A percentile compares a stretch with the other conserved stretches of the same genome.
phyloP scores from a whole-genome alignment of 2,329 filamentous ascomycete species.

The Fusarium sacchari region DNA sequence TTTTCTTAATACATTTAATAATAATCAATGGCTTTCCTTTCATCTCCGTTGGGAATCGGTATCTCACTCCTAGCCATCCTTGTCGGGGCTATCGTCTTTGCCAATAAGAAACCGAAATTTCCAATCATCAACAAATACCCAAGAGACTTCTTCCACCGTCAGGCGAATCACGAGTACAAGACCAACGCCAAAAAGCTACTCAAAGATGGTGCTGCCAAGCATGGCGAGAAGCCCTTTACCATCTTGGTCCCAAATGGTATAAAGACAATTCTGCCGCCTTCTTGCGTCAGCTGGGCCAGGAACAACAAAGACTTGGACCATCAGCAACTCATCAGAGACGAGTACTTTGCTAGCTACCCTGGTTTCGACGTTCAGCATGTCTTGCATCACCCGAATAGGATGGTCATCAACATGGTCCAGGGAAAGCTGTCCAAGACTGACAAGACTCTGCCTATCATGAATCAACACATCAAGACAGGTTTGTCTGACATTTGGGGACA shows the following conservation, averaged over 20 bases:
- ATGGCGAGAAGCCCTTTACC: not conserved
- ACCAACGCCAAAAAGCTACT: not conserved
- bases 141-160: not conserved
- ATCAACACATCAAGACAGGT: not conserved
- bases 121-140: not conserved
- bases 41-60: not conserved
- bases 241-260: not conserved
- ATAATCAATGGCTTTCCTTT: not conserved
- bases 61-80: not conserved
- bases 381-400: not conserved
- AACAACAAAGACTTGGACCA: not conserved
- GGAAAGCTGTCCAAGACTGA: not conserved
- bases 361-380: not conserved
- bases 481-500: not conserved
- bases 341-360: not conserved
- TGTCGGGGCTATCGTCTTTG: not conserved
- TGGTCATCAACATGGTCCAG: not conserved
- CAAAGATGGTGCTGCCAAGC: not conserved
- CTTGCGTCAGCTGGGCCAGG: not conserved
- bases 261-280: not conserved
- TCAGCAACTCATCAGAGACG: not conserved
- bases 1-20: fast-evolving
- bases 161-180: not conserved
- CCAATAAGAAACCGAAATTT: not conserved
- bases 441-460: not conserved